These are phyloP conservation scores for Chalaropsis thielavioides DNA, from an alignment of 2,329 filamentous ascomycete species.

Conservation along the genomic window DNA sequence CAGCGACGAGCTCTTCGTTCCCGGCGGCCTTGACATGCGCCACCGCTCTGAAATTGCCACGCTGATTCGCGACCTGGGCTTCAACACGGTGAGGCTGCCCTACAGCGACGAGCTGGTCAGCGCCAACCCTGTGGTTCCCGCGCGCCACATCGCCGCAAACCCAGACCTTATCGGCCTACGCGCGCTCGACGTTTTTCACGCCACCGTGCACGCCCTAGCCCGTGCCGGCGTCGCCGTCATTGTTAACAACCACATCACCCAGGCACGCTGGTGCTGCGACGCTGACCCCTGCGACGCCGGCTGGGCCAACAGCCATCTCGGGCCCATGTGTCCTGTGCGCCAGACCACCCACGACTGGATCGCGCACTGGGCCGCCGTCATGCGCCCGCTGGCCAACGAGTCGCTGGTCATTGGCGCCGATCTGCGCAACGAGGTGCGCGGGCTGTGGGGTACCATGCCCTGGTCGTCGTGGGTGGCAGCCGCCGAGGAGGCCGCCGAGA, in stretches of 20 bases:
- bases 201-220: conserved; percentile 44
- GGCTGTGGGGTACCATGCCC: conserved; percentile 53
- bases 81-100: conserved; percentile 55
- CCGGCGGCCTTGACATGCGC: conserved; percentile 47
- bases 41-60: conserved; percentile 46
- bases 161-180: conserved; percentile 41
- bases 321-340: conserved; percentile 42
- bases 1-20: conserved; percentile 50
- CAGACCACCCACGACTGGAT: conserved; percentile 55
- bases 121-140: conserved; percentile 36
- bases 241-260: conserved; percentile 57
- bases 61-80: conserved; percentile 46
- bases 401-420: conserved; percentile 51
- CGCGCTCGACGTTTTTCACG: conserved; percentile 47
- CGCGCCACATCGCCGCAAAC: conserved; percentile 40
- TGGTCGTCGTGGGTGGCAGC: conserved; percentile 51
- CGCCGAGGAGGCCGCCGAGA: conserved; percentile 48
- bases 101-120: conserved; percentile 56
- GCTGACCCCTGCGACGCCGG: conserved; percentile 51
- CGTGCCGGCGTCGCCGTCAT: conserved; percentile 49
- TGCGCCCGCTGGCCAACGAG: conserved; percentile 43
- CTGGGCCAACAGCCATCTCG: conserved; percentile 52
- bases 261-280: conserved; percentile 54
- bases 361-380: conserved; percentile 49
- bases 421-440: conserved; percentile 54